These are phyloP conservation scores for Colletotrichum aenigma DNA, from an alignment of 2,329 filamentous ascomycete species.

Conservation along the genomic window DNA sequence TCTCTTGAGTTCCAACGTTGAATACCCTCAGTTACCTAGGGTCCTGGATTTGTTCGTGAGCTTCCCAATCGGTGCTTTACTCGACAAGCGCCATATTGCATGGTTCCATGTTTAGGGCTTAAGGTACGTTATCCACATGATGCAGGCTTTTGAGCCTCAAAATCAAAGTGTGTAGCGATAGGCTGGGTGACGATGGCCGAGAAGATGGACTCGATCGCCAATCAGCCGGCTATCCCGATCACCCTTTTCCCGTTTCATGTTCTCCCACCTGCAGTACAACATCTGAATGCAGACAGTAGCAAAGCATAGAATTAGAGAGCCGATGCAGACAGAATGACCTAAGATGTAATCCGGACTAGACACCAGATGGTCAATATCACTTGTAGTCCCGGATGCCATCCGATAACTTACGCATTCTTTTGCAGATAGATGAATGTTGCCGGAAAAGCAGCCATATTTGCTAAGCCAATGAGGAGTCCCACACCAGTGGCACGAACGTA, in stretches of 20 bases:
- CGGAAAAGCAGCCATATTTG: constrained; percentile 36
- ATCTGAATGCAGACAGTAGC: constrained; percentile 35
- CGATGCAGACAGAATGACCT: neutral
- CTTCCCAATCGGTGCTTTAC: neutral
- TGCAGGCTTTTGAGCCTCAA: neutral
- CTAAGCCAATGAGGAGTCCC: constrained; percentile 41
- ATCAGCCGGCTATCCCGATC: constrained; percentile 39
- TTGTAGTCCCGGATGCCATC: neutral
- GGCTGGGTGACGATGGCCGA: constrained; percentile 43
- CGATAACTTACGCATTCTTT: constrained; percentile 40
- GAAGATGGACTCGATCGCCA: constrained; percentile 29
- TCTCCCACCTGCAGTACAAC: constrained; percentile 44
- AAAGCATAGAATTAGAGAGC: constrained; percentile 32
- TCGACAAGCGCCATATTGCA: neutral
- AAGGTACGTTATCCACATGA: neutral
- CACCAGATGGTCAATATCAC: neutral
- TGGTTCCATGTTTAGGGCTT: neutral
- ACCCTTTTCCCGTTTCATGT: constrained; percentile 39
- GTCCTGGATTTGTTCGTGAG: neutral
- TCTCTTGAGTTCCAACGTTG: neutral
- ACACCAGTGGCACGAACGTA: constrained; percentile 46
- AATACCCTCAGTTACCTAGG: neutral
- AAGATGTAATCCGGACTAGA: neutral
- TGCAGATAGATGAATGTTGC: constrained; percentile 48
- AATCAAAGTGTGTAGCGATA: constrained; percentile 40